These are phyloP conservation scores for Tylopilus subfusipes DNA, from an alignment of 768 basidiomycete genomes.

Conservation along the genomic window DNA sequence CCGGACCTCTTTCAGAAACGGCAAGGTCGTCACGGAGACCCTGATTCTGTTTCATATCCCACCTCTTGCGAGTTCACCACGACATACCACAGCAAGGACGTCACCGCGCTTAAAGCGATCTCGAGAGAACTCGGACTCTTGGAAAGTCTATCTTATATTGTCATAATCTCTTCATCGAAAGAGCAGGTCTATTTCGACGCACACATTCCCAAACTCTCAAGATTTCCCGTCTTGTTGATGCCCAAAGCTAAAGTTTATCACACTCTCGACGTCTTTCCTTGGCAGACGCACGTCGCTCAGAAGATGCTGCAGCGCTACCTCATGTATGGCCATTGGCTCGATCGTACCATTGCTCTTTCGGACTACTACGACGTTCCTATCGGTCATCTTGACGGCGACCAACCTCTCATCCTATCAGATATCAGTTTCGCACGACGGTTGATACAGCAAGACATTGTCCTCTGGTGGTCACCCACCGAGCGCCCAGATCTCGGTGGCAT, in stretches of 20 bases:
- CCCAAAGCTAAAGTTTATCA: slow-evolving; percentile 73
- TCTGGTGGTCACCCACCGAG: slow-evolving; percentile 95
- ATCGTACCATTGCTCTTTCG: slow-evolving; percentile 73
- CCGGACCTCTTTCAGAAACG: slow-evolving; percentile 55
- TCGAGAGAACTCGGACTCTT: slow-evolving; percentile 80
- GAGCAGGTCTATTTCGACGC: slow-evolving; percentile 81
- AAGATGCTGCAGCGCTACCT: slow-evolving; percentile 87
- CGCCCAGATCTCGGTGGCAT: slow-evolving; percentile 91
- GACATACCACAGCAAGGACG: slow-evolving; percentile 75
- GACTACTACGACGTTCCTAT: slow-evolving; percentile 91
- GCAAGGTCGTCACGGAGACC: slow-evolving; percentile 37
- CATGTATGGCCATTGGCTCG: slow-evolving; percentile 72
- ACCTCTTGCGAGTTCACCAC: slow-evolving; percentile 56
- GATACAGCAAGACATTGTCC: slow-evolving; percentile 80
- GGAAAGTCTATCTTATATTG: slow-evolving; percentile 67
- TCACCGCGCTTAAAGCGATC: slow-evolving; percentile 78
- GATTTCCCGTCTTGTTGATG: slow-evolving; percentile 88
- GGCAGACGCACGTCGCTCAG: slow-evolving; percentile 78
- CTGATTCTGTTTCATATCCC: slow-evolving; percentile 61
- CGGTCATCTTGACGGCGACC: slow-evolving; percentile 89
- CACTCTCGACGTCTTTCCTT: slow-evolving; percentile 78
- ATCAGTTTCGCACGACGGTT: slow-evolving; percentile 87
- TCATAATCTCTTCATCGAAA: slow-evolving; percentile 84
- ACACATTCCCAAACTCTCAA: slow-evolving; percentile 62
- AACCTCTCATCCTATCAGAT: slow-evolving; percentile 83